Percentiles rank a stretch among this genome's conserved stretches.
phyloP scores from a whole-genome alignment of 306 rosid species.

The Mucuna pruriens region DNA sequence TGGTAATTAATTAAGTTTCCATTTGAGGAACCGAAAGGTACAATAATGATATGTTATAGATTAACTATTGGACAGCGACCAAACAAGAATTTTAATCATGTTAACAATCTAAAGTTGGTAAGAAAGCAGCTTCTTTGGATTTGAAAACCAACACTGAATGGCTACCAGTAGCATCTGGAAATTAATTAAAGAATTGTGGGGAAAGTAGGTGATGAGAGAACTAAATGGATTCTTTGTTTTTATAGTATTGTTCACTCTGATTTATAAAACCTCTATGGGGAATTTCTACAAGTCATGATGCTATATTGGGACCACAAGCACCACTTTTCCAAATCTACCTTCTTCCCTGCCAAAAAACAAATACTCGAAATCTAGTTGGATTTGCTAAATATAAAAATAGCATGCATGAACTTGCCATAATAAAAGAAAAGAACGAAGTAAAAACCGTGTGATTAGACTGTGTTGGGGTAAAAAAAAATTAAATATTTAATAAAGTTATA shows the following conservation, averaged over 20 bases:
- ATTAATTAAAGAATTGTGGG: conserved; percentile 33
- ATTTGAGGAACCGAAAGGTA: conserved; percentile 41
- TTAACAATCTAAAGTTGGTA: conserved; percentile 35
- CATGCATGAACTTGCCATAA: neutral
- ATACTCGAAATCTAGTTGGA: neutral
- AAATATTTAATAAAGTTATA: no score
- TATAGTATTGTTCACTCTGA: neutral
- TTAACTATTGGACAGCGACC: conserved; percentile 18
- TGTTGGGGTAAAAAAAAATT: no score
- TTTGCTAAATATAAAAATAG: neutral
- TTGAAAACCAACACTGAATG: conserved; percentile 20
- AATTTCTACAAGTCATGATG: conserved; percentile 33
- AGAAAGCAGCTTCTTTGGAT: conserved; percentile 28
- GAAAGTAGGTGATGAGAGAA: conserved; percentile 25
- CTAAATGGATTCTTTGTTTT: conserved; percentile 4
- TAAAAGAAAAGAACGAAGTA: no score
- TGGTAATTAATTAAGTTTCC: conserved; percentile 35
- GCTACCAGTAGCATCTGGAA: conserved; percentile 24
- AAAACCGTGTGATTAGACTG: no score
- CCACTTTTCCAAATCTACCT: conserved; percentile 10
- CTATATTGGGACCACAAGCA: conserved; percentile 40
- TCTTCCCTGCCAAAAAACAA: neutral
- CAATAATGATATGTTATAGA: conserved; percentile 21
- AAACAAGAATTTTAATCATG: conserved; percentile 34
- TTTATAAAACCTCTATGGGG: conserved; percentile 26